These are phyloP conservation scores for Vitis rupestris DNA, from an alignment of 164 flowering plant species.

Conservation along the genomic window DNA sequence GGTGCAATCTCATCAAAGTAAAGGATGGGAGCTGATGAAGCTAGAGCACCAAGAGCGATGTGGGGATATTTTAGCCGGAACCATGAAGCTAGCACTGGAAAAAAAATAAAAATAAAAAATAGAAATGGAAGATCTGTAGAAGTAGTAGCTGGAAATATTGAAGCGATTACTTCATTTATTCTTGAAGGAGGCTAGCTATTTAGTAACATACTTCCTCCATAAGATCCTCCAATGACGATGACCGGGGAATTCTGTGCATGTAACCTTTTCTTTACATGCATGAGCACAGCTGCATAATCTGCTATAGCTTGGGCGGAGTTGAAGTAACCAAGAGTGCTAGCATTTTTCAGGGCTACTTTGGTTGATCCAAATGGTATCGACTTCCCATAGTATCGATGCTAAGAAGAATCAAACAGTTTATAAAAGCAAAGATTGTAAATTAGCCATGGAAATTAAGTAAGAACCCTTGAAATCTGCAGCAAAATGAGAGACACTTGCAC, in stretches of 20 bases:
- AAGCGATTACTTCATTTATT: no score
- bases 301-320: constrained; percentile 41
- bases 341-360: constrained; percentile 18
- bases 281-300: constrained; percentile 32
- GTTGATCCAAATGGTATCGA: constrained; percentile 27
- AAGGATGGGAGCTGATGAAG: constrained; percentile 41
- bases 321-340: constrained; percentile 25
- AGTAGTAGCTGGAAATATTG: no score
- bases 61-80: constrained; percentile 45
- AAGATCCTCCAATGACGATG: constrained; percentile 39
- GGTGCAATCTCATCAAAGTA: constrained; percentile 29
- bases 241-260: constrained; percentile 21
- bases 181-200: background rate
- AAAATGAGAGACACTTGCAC: no score
- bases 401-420: background rate
- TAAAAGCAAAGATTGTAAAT: no score
- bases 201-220: constrained; percentile 36
- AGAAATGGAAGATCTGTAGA: background rate
- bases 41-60: constrained; percentile 36
- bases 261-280: constrained; percentile 20
- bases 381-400: constrained; percentile 38
- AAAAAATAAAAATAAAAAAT: background rate
- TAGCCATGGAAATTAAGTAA: no score
- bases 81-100: constrained; percentile 40
- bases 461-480: no score